phyloP scores from a whole-genome alignment of 257 asterid species.

The Salvia rosmarinus region DNA sequence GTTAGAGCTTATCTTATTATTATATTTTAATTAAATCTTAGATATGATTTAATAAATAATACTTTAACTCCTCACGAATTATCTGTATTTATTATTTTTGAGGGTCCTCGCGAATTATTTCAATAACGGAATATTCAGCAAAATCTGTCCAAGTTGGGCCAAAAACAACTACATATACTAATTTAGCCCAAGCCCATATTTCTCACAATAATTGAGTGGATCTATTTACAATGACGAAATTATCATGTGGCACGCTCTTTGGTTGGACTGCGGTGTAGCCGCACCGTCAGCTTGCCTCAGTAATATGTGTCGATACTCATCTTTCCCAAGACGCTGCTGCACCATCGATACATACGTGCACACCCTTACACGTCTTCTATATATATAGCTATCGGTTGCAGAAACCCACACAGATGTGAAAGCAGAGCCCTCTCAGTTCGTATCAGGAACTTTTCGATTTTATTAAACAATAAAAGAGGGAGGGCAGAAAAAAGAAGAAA shows the following conservation, averaged over 20 bases:
- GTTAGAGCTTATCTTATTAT: too few relatives aligned
- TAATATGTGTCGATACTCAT: slow-evolving; percentile 34
- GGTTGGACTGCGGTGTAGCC: slow-evolving; percentile 42
- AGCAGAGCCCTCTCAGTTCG: background rate
- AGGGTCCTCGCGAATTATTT: too few relatives aligned
- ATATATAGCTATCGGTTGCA: background rate
- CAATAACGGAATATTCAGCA: too few relatives aligned
- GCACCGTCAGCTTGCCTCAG: slow-evolving; percentile 42
- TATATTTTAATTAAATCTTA: too few relatives aligned
- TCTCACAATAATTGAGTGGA: slow-evolving; percentile 18
- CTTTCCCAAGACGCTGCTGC: slow-evolving; percentile 55
- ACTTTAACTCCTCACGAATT: too few relatives aligned
- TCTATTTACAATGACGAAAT: background rate
- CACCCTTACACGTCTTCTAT: background rate
- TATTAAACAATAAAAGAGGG: slow-evolving; percentile 12
- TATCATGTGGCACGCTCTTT: slow-evolving; percentile 22
- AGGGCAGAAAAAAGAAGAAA: background rate
- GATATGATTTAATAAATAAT: too few relatives aligned
- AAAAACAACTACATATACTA: too few relatives aligned
- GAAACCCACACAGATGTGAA: slow-evolving; percentile 12
- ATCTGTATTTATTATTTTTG: too few relatives aligned
- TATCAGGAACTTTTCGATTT: slow-evolving; percentile 7
- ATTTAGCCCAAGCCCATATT: background rate
- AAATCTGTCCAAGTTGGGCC: too few relatives aligned
- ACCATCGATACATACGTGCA: background rate